Conservation (phyloP, 179 eudicot species). For the Silene noctiflora region DNA sequence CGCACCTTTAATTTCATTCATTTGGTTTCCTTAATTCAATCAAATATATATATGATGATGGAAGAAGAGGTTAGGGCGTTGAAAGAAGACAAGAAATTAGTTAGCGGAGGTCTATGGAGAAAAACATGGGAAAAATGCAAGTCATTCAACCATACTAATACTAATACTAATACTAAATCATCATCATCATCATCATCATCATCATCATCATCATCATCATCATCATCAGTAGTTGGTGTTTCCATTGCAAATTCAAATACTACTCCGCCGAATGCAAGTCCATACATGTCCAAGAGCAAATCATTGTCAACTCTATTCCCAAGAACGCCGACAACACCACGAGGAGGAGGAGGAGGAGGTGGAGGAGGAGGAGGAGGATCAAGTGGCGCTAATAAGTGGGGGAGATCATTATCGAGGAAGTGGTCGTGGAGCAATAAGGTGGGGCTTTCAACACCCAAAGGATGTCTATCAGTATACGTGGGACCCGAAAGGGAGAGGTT, state of each 20-base stretch:
- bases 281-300: slow-evolving; percentile 31
- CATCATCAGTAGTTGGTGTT: background rate
- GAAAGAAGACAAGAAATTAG: slow-evolving; percentile 31
- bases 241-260: background rate
- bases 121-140: slow-evolving; percentile 59
- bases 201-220: background rate
- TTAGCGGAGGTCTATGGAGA: slow-evolving; percentile 25
- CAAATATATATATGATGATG: slow-evolving; percentile 23
- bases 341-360: too few species aligned
- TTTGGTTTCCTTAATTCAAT: too few species aligned
- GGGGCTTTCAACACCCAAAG: slow-evolving; percentile 39
- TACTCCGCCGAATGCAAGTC: background rate
- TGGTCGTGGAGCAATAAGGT: background rate
- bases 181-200: background rate
- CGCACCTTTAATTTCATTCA: too few species aligned
- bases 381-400: background rate
- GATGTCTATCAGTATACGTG: slow-evolving; percentile 58
- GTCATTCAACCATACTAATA: slow-evolving; percentile 29
- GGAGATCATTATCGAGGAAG: slow-evolving; percentile 6
- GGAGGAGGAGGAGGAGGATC: background rate
- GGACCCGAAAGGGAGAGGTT: slow-evolving; percentile 54
- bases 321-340: background rate
- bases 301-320: slow-evolving; percentile 42
- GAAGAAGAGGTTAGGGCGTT: slow-evolving; percentile 23
- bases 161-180: too few species aligned